A percentile compares a stretch with the other conserved stretches of the same genome.
Conservation (phyloP, 75 land plant genomes). For the Selaginella moellendorffii region DNA sequence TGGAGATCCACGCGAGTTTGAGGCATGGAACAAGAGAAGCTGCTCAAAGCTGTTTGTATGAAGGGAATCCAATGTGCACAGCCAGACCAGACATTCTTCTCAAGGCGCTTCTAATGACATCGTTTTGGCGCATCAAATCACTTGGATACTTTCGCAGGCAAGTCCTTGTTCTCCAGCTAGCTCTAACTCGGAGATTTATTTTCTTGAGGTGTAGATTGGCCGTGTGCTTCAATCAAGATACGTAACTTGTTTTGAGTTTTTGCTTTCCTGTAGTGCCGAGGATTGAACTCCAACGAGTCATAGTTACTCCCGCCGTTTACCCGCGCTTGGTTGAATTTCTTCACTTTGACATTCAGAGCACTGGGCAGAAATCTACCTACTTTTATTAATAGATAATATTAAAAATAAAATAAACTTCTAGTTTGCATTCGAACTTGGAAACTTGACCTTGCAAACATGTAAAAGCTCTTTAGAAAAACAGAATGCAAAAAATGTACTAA, state of each 20-base stretch:
- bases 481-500: no score
- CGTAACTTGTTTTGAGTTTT: not conserved
- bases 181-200: not conserved
- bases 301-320: no score
- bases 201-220: slow-evolving; percentile 21
- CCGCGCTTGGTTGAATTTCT: no score
- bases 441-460: no score
- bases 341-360: no score
- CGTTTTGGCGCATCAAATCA: slow-evolving; percentile 53
- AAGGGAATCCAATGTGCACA: no score
- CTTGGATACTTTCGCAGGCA: slow-evolving; percentile 65
- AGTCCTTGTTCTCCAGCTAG: not conserved
- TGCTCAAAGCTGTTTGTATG: slow-evolving; percentile 19
- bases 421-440: no score
- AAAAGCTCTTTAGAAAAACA: no score
- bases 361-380: no score
- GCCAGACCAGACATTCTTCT: slow-evolving; percentile 29
- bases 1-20: slow-evolving; percentile 2
- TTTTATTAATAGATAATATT: no score
- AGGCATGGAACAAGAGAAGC: slow-evolving; percentile 15
- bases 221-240: slow-evolving; percentile 80
- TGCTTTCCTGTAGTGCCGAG: slow-evolving; percentile 41
- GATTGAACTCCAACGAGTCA: slow-evolving; percentile 37
- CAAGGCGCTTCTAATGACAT: slow-evolving; percentile 38
- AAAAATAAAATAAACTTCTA: no score